These are phyloP conservation scores for Durusdinium trenchii DNA, from an alignment of 73 alveolate genomes.

Conservation along the genomic window DNA sequence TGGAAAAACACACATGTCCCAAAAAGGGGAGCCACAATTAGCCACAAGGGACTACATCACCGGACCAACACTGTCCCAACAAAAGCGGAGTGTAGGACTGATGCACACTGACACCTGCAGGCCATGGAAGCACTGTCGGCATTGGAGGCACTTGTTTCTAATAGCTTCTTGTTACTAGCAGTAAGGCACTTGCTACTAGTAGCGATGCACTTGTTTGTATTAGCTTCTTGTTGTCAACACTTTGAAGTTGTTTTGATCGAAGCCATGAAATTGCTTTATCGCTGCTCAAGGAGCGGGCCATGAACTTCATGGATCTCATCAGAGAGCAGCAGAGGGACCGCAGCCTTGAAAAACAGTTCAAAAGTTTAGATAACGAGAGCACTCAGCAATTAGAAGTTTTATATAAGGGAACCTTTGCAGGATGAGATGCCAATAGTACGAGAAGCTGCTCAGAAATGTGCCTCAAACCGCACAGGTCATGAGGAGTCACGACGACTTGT, in stretches of 20 bases:
- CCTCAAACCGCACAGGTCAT: not conserved
- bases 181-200: not conserved
- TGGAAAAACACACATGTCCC: too few relatives aligned
- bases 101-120: not conserved
- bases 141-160: conserved; percentile 25
- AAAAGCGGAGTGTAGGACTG: too few relatives aligned
- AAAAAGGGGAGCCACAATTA: too few relatives aligned
- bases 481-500: not conserved
- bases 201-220: too few relatives aligned
- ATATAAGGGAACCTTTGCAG: conserved; percentile 16
- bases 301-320: conserved; percentile 74
- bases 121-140: conserved; percentile 76
- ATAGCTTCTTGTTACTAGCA: too few relatives aligned
- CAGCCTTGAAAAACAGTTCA: too few relatives aligned
- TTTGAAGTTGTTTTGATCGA: not conserved
- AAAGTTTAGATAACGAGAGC: too few relatives aligned
- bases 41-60: too few relatives aligned
- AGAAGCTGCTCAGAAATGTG: conserved; percentile 80
- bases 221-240: too few relatives aligned
- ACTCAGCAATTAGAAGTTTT: too few relatives aligned
- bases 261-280: not conserved
- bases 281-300: conserved; percentile 37
- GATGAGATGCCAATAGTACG: conserved; percentile 85
- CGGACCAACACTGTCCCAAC: too few relatives aligned
- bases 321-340: conserved; percentile 88